These are phyloP conservation scores for Penicillium subrubescens DNA, from an alignment of 495 filamentous ascomycete genomes.

Conservation along the genomic window DNA sequence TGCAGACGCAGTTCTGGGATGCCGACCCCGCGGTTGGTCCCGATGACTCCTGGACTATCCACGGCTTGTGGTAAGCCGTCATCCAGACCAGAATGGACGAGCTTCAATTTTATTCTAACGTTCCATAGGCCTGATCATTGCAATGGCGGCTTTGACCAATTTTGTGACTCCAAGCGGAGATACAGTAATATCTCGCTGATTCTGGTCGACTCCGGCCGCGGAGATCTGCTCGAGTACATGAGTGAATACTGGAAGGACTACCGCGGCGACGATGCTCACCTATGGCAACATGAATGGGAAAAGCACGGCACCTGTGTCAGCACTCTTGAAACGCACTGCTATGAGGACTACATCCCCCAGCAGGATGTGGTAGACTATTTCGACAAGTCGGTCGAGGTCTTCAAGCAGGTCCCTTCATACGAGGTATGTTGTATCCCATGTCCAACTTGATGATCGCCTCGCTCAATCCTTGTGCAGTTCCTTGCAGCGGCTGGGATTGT, in stretches of 20 bases:
- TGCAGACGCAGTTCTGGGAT: constrained; percentile 92
- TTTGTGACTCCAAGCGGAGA: constrained; percentile 65
- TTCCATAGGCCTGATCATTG: constrained; percentile 74
- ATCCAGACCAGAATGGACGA: neutral
- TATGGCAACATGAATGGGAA: constrained; percentile 88
- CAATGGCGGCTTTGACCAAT: constrained; percentile 75
- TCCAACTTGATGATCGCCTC: neutral
- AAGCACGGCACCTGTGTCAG: constrained; percentile 74
- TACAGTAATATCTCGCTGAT: constrained; percentile 74
- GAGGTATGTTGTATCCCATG: constrained; percentile 31
- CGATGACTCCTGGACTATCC: constrained; percentile 80
- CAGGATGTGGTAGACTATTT: constrained; percentile 65
- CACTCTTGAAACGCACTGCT: constrained; percentile 71
- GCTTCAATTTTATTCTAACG: constrained; percentile 7
- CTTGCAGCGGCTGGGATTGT: constrained; percentile 52
- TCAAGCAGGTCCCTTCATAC: constrained; percentile 48
- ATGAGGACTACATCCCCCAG: constrained; percentile 61
- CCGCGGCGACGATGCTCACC: constrained; percentile 61
- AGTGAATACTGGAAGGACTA: constrained; percentile 75
- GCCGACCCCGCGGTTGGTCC: constrained; percentile 68
- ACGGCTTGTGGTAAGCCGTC: constrained; percentile 72
- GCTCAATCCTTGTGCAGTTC: constrained; percentile 29
- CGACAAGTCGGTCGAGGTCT: constrained; percentile 57
- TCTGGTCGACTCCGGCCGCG: constrained; percentile 61
- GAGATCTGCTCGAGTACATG: constrained; percentile 71